A percentile compares a stretch with the other conserved stretches of the same genome.
Evolutionary conservation across 129 eudicot species (phyloP).

Genomic region (Tagetes patula): DNA sequence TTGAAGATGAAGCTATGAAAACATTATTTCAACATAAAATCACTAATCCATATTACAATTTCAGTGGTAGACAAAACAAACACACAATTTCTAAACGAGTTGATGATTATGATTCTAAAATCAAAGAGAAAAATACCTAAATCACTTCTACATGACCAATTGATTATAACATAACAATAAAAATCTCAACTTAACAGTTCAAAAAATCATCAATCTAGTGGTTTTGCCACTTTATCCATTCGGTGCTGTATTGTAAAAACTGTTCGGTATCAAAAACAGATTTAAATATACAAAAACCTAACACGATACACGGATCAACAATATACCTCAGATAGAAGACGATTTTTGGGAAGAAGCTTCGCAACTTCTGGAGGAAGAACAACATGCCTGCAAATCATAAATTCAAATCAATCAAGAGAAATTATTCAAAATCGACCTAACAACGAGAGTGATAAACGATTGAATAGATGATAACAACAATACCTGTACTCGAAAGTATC

Average conservation of each 20-base stretch:
- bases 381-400: conserved; percentile 62
- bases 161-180: neutral
- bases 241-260: no score
- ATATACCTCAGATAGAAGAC: conserved; percentile 85
- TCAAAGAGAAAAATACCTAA: neutral
- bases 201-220: neutral
- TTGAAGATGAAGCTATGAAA: neutral
- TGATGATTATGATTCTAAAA: neutral
- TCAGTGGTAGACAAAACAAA: neutral
- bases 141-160: neutral
- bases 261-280: neutral
- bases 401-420: neutral
- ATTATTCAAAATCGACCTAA: neutral
- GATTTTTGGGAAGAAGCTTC: conserved; percentile 87
- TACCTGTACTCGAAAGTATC: conserved; percentile 90
- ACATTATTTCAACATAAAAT: neutral
- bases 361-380: conserved; percentile 97
- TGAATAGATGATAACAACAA: neutral
- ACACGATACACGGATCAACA: neutral
- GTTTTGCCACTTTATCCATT: neutral
- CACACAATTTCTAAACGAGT: neutral
- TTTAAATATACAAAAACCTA: neutral
- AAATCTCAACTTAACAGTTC: neutral
- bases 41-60: neutral
- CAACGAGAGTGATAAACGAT: neutral